Evolutionary conservation across 2,329 filamentous ascomycete genomes (phyloP).

Genomic region (Colletotrichum godetiae): DNA sequence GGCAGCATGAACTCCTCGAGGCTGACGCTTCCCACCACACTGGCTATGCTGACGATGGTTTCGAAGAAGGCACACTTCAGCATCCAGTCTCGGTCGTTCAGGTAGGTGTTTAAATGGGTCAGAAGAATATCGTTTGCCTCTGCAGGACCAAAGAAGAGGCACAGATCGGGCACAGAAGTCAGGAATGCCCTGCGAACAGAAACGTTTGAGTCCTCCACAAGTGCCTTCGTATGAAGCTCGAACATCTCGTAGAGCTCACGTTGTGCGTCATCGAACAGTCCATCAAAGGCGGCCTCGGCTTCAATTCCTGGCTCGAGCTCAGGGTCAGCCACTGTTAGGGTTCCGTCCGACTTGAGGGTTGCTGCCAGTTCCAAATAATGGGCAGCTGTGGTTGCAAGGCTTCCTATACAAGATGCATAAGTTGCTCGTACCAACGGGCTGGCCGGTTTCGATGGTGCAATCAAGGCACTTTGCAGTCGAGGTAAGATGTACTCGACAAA

Average conservation of each 20-base stretch:
- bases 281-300: constrained; percentile 79
- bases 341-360: constrained; percentile 84
- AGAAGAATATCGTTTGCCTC: constrained; percentile 96
- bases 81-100: constrained; percentile 97
- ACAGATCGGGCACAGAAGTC: constrained; percentile 89
- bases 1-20: constrained; percentile 96
- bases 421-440: constrained; percentile 84
- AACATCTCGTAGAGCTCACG: constrained; percentile 85
- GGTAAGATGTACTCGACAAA: constrained; percentile 77
- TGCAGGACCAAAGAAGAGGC: constrained; percentile 93
- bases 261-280: constrained; percentile 88
- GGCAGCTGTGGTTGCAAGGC: constrained; percentile 85
- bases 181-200: constrained; percentile 92
- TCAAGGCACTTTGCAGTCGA: constrained; percentile 67
- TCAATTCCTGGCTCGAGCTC: constrained; percentile 79
- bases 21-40: constrained; percentile 88
- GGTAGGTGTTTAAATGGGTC: constrained; percentile 94
- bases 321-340: constrained; percentile 80
- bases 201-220: constrained; percentile 88
- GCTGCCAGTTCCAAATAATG: constrained; percentile 92
- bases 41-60: constrained; percentile 90
- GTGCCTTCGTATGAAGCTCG: constrained; percentile 86
- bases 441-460: constrained; percentile 61
- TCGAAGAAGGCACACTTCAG: constrained; percentile 97
- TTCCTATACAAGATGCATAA: constrained; percentile 92